A percentile compares a stretch with the other conserved stretches of the same genome.
Evolutionary conservation across 2,329 filamentous ascomycete genomes (phyloP).

Genomic region (Cordyceps cateniannulata): DNA sequence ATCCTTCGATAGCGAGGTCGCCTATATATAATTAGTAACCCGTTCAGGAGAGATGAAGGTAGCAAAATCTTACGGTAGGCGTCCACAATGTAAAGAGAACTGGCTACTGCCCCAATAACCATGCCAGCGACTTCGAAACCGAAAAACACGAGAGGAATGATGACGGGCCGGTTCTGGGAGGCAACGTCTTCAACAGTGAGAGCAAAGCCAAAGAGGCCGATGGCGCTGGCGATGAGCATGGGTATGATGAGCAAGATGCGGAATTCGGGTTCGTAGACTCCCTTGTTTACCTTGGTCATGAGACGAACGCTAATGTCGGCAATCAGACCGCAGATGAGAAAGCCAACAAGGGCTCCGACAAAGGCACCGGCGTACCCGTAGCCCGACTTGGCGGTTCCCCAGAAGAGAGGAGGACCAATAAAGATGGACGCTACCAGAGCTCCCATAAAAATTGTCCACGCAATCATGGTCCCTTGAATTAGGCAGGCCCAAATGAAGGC

Average conservation of each 20-base stretch:
- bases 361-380: slow-evolving; percentile 84
- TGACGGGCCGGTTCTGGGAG: slow-evolving; percentile 55
- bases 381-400: slow-evolving; percentile 74
- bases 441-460: slow-evolving; percentile 91
- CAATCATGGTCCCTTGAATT: slow-evolving; percentile 84
- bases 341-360: slow-evolving; percentile 72
- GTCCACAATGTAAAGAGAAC: slow-evolving; percentile 84
- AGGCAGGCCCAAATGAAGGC: slow-evolving; percentile 75
- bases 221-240: slow-evolving; percentile 69
- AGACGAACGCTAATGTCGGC: slow-evolving; percentile 65
- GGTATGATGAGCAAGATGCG: slow-evolving; percentile 76
- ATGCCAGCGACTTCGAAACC: slow-evolving; percentile 79
- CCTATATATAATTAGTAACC: slow-evolving; percentile 35
- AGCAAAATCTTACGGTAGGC: slow-evolving; percentile 63
- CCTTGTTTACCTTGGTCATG: slow-evolving; percentile 68
- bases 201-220: slow-evolving; percentile 80
- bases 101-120: slow-evolving; percentile 84
- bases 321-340: slow-evolving; percentile 65
- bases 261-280: slow-evolving; percentile 89
- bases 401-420: slow-evolving; percentile 73
- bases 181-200: slow-evolving; percentile 59
- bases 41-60: not conserved
- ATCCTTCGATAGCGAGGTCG: slow-evolving; percentile 77
- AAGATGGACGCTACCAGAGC: slow-evolving; percentile 79
- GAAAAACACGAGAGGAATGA: slow-evolving; percentile 75